Evolutionary conservation across 148 eudicot genomes (phyloP).

Genomic region (Pharnaceum exiguum): DNA sequence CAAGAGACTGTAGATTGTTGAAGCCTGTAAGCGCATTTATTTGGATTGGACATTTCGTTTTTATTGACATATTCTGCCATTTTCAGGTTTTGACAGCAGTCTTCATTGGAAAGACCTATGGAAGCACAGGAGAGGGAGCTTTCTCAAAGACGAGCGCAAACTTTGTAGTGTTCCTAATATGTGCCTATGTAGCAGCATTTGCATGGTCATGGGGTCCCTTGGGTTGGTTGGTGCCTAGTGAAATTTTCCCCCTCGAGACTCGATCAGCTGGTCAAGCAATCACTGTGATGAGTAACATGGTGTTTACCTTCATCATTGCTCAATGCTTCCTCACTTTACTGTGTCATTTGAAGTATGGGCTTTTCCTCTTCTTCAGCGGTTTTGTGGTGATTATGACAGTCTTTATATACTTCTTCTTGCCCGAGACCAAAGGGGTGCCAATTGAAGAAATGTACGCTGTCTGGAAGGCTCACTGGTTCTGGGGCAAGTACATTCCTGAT

Average conservation of each 20-base stretch:
- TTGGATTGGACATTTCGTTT: background rate
- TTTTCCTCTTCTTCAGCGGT: conserved; percentile 35
- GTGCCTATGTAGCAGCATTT: conserved; percentile 33
- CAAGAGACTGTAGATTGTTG: background rate
- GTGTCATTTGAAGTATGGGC: conserved; percentile 35
- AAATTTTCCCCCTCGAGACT: conserved; percentile 40
- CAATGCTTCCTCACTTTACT: conserved; percentile 39
- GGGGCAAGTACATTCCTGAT: conserved; percentile 45
- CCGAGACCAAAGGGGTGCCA: conserved; percentile 37
- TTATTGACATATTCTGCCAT: background rate
- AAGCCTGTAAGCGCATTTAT: background rate
- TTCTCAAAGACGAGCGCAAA: conserved; percentile 20
- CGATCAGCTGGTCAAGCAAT: conserved; percentile 40
- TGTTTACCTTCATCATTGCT: conserved; percentile 33
- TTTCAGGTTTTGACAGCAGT: conserved; percentile 20
- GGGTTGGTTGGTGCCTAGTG: conserved; percentile 36
- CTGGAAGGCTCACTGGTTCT: conserved; percentile 39
- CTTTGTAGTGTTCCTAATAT: conserved; percentile 29
- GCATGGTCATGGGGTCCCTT: conserved; percentile 56
- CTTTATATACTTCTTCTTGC: conserved; percentile 34
- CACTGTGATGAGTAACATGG: conserved; percentile 33
- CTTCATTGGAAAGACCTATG: conserved; percentile 23
- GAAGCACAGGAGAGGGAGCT: conserved; percentile 18
- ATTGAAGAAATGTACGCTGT: conserved; percentile 46
- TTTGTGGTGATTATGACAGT: conserved; percentile 35